A percentile compares a stretch with the other conserved stretches of the same genome.
phyloP scores from a whole-genome alignment of 2,329 filamentous ascomycete genomes.

The Verticillium klebahnii region DNA sequence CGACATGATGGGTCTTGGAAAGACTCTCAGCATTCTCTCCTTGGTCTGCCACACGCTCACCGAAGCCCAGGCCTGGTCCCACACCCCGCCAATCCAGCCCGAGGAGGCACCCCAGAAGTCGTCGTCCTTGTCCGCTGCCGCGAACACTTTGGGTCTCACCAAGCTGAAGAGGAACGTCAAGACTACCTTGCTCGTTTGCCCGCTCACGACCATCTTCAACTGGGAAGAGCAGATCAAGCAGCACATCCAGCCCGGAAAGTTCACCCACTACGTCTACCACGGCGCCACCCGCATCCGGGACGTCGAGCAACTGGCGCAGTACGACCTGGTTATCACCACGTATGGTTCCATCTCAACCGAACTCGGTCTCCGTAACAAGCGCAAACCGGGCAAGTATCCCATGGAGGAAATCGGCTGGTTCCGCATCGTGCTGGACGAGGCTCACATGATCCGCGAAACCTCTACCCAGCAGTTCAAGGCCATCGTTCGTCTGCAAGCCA shows the following conservation, averaged over 20 bases:
- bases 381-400: constrained; percentile 57
- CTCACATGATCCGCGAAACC: constrained; percentile 88
- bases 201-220: constrained; percentile 85
- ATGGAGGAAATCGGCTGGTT: constrained; percentile 85
- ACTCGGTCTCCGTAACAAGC: constrained; percentile 57
- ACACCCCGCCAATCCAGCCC: constrained; percentile 45
- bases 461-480: constrained; percentile 78
- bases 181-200: constrained; percentile 81
- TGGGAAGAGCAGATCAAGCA: constrained; percentile 91
- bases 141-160: constrained; percentile 43
- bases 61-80: constrained; percentile 59
- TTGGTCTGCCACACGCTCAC: constrained; percentile 64
- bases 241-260: constrained; percentile 61
- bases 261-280: constrained; percentile 83
- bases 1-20: constrained; percentile 87
- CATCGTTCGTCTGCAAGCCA: constrained; percentile 72
- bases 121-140: constrained; percentile 28
- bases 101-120: constrained; percentile 30
- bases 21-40: constrained; percentile 80
- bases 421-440: constrained; percentile 89
- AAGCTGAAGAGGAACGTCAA: constrained; percentile 62
- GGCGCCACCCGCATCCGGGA: constrained; percentile 72
- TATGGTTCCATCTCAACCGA: constrained; percentile 87
- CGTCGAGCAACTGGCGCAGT: constrained; percentile 60
- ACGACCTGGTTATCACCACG: constrained; percentile 86